Evolutionary conservation across 1,284 basidiomycete genomes (phyloP), one percentile per base, ranked within the genome.

Genomic region (Cryptococcus floricola): DNA sequence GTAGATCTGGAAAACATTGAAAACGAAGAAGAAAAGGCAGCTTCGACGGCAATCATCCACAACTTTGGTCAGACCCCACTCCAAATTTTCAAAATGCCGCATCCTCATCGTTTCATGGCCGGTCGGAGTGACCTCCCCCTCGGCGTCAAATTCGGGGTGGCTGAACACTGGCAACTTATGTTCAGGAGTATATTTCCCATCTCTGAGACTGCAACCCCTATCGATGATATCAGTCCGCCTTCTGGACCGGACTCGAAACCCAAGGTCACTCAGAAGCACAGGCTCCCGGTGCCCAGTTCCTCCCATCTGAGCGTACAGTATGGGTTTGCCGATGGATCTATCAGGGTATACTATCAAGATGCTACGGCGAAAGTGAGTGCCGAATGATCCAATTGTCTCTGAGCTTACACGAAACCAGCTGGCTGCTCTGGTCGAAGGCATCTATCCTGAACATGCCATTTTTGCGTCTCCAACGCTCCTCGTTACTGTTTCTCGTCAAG

Each of bases 1-100:
- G 89, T 97, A 61, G 91, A 94, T 69, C 77, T 95, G 16, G 91
- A 94, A 70, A 77, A 82, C 1, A 94, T 96, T 58, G 84, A 85
- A 12, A 88, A 95, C 66, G 85, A 91, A 47, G 79, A 89, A 23
- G 91, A 98, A 76, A 84, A 89, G 41, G 90, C 93, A 66, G 92
- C 93, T 0, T 91, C 90, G 2, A 89, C 94, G 8, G 91, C 92
- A 4, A 95, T 94, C 62, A 96, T 98, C 47, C 93, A 97, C 76
- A 96, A 95, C 63, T 89, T 94, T 68, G 91, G 91, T 16, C 91
- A 94, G 76, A 94, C 92, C 0, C 91, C 91, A 2, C 81, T 85
- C 27, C 91, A 91, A 70, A 82, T 97, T n/a, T 98, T 97, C 76
- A 81, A 79, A n/a, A 70, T 79, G 1, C 84, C 90, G 4, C 94